Conservation (phyloP, 306 rosid species). For the Prunus padus region DNA sequence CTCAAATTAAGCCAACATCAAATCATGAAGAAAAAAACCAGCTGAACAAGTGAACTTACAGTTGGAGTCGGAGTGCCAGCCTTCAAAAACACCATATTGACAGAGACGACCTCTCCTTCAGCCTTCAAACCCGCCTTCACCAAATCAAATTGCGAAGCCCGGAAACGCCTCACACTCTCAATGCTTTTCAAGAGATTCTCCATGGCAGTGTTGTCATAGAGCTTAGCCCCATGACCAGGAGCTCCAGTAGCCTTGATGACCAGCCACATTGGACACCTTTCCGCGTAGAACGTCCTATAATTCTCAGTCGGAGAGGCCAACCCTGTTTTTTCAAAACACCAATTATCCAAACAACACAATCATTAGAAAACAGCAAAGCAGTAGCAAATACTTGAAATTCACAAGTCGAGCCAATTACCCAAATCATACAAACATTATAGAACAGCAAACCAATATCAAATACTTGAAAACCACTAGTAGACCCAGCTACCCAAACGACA, state of each 20-base stretch:
- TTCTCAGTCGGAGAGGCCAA: conserved; percentile 63
- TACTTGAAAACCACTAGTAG: not conserved
- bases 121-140: conserved; percentile 78
- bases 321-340: conserved; percentile 34
- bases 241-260: conserved; percentile 80
- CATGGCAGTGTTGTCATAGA: conserved; percentile 87
- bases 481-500: not conserved
- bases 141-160: conserved; percentile 80
- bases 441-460: not conserved
- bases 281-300: conserved; percentile 72
- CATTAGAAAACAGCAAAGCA: not conserved
- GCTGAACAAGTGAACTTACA: conserved; percentile 48
- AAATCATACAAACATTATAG: not conserved
- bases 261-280: conserved; percentile 87
- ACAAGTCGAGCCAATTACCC: not conserved
- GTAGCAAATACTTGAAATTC: not conserved
- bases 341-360: not conserved
- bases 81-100: conserved; percentile 81
- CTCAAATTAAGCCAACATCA: not conserved
- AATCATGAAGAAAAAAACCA: not conserved
- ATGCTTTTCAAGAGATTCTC: conserved; percentile 88
- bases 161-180: conserved; percentile 72
- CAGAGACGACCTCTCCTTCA: conserved; percentile 78
- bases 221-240: conserved; percentile 95
- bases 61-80: conserved; percentile 89